phyloP scores from a whole-genome alignment of 306 rosid genomes.

The Glycine latifolia region DNA sequence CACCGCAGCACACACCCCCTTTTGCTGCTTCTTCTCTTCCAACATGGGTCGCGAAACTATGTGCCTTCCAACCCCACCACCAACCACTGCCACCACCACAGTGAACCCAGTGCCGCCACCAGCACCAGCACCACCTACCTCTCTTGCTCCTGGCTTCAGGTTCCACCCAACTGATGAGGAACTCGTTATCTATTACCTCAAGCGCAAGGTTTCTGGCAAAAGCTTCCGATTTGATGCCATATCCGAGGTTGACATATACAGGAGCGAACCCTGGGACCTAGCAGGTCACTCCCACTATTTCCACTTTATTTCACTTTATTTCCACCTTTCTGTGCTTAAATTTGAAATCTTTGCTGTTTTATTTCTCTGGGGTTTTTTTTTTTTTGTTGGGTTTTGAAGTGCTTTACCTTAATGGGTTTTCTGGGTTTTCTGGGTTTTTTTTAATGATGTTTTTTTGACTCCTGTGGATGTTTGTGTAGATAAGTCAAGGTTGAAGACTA shows the following conservation, averaged over 20 bases:
- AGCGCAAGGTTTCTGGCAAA: conserved; percentile 87
- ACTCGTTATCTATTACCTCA: conserved; percentile 91
- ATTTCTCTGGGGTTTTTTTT: not conserved
- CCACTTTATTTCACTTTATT: not conserved
- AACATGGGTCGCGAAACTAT: conserved; percentile 74
- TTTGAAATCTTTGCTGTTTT: not conserved
- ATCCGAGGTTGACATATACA: conserved; percentile 92
- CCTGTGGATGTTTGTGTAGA: conserved; percentile 54
- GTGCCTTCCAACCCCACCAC: conserved; percentile 46
- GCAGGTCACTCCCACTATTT: conserved; percentile 60
- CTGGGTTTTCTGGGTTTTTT: not conserved
- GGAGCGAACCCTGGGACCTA: conserved; percentile 98
- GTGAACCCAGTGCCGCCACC: conserved; percentile 32
- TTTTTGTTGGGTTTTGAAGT: not conserved
- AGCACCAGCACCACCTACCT: conserved; percentile 63
- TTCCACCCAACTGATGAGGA: conserved; percentile 99
- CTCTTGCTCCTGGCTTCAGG: conserved; percentile 95
- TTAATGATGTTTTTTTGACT: not conserved
- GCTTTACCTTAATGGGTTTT: conserved; percentile 34
- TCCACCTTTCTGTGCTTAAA: not conserved
- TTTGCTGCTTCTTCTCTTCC: not conserved
- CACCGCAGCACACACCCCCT: not conserved
- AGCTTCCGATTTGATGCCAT: conserved; percentile 88
- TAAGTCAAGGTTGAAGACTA: conserved; percentile 94
- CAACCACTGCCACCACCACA: conserved; percentile 35